These are phyloP conservation scores for Melanomma pulvis-pyrius DNA, from an alignment of 495 filamentous ascomycete species.

Conservation along the genomic window DNA sequence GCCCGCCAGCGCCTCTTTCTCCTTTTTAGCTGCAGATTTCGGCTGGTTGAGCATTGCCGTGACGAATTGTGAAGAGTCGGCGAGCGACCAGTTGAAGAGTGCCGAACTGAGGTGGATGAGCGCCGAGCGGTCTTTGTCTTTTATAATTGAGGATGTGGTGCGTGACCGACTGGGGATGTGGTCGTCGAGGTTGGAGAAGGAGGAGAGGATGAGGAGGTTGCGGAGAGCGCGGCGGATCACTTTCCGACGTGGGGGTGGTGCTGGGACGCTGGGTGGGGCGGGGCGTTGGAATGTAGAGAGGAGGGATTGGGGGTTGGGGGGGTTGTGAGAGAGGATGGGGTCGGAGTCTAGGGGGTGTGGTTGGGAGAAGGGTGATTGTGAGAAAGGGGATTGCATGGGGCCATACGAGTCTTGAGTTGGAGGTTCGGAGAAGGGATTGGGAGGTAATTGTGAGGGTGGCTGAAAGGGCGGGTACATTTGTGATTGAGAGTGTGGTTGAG, in stretches of 20 bases:
- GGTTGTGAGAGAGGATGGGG: constrained; percentile 24
- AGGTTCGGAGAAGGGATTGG: background rate
- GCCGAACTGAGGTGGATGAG: constrained; percentile 25
- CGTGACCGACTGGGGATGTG: constrained; percentile 1
- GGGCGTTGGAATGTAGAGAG: constrained; percentile 20
- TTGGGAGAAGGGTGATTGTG: constrained; percentile 14
- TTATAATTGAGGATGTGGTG: constrained; percentile 28
- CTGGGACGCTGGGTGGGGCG: constrained; percentile 3
- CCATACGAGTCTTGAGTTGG: background rate
- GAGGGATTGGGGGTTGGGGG: constrained; percentile 18
- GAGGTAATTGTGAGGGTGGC: background rate
- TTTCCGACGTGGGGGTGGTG: constrained; percentile 21
- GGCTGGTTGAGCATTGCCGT: constrained; percentile 33
- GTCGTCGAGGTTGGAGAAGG: constrained; percentile 33
- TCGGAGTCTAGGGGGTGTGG: constrained; percentile 13
- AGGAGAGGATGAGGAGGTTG: constrained; percentile 36
- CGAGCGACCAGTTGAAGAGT: constrained; percentile 36
- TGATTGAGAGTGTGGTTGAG: constrained; percentile 1
- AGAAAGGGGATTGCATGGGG: constrained; percentile 7
- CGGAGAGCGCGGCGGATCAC: constrained; percentile 35
- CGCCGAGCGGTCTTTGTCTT: constrained; percentile 26
- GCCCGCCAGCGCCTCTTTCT: constrained; percentile 1
- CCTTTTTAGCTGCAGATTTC: constrained; percentile 16
- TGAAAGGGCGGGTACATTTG: background rate
- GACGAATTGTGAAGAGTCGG: constrained; percentile 34